phyloP scores from a whole-genome alignment of 768 basidiomycete genomes.

The Cyclocybe cylindracea region DNA sequence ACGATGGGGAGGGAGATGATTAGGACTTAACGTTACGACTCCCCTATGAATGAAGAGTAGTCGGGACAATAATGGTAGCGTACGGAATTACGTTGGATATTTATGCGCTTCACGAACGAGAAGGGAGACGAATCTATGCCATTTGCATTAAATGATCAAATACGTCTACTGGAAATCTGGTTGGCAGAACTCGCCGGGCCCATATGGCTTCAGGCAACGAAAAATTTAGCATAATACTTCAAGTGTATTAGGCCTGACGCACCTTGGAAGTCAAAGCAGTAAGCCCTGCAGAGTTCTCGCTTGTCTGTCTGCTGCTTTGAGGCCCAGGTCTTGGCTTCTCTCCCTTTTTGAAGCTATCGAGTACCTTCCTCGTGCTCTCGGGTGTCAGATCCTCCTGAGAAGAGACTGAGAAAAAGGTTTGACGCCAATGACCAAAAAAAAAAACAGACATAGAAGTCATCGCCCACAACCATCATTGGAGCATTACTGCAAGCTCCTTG shows the following conservation, averaged over 20 bases:
- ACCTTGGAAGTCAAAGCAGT: conserved; percentile 81
- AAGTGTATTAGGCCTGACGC: conserved; percentile 11
- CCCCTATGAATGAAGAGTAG: neutral
- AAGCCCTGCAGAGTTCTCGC: conserved; percentile 91
- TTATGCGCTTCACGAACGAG: neutral
- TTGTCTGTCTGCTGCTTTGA: conserved; percentile 82
- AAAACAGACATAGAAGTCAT: conserved; percentile 89
- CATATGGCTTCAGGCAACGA: conserved; percentile 70
- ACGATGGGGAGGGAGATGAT: conserved; percentile 84
- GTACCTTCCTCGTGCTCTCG: conserved; percentile 73
- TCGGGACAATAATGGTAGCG: neutral
- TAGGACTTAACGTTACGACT: conserved; percentile 24
- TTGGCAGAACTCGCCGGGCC: conserved; percentile 86
- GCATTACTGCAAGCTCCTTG: conserved; percentile 98
- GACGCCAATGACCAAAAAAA: neutral
- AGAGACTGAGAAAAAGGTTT: conserved; percentile 10
- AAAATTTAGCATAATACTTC: conserved; percentile 9
- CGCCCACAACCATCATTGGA: conserved; percentile 93
- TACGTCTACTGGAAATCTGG: conserved; percentile 76
- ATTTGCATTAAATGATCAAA: conserved; percentile 7
- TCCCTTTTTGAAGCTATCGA: conserved; percentile 79
- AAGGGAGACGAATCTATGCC: neutral
- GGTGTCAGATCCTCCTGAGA: conserved; percentile 82
- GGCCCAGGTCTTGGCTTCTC: conserved; percentile 93
- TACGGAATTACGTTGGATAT: no score